Percentiles rank a stretch among this genome's conserved stretches.
Evolutionary conservation across 805 yeast genomes (phyloP).

Genomic region (Suhomyces emberorum): DNA sequence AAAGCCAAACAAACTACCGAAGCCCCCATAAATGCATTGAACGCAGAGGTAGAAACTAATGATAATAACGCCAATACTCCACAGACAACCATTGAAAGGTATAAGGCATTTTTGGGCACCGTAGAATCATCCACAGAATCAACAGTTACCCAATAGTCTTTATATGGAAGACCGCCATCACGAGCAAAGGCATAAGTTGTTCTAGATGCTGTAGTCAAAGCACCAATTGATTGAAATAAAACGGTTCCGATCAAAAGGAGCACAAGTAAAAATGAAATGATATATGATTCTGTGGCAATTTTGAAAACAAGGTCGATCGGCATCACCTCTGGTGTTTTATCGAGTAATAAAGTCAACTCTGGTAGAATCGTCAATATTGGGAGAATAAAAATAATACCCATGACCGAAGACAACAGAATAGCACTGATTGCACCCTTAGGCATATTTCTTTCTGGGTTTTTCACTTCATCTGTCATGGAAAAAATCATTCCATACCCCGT

Average conservation of each 20-base stretch:
- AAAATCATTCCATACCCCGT: constrained; percentile 83
- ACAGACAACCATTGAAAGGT: constrained; percentile 61
- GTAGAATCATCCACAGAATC: constrained; percentile 52
- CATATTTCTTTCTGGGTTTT: constrained; percentile 67
- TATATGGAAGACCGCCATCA: constrained; percentile 74
- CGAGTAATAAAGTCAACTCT: constrained; percentile 53
- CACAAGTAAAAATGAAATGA: constrained; percentile 67
- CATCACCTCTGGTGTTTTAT: constrained; percentile 60
- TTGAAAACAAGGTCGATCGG: constrained; percentile 79
- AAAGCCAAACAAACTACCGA: constrained; percentile 72
- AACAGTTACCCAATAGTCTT: constrained; percentile 62
- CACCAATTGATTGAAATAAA: constrained; percentile 73
- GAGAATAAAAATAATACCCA: constrained; percentile 68
- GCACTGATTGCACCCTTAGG: constrained; percentile 71
- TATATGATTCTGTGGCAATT: constrained; percentile 61
- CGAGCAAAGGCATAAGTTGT: constrained; percentile 80
- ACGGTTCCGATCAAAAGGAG: constrained; percentile 66
- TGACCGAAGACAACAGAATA: constrained; percentile 59
- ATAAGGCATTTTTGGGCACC: constrained; percentile 68
- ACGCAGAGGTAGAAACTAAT: constrained; percentile 67
- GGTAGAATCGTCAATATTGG: constrained; percentile 74
- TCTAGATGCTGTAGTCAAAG: constrained; percentile 78
- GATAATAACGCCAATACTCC: constrained; percentile 61
- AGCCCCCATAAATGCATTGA: constrained; percentile 81
- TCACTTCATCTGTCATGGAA: constrained; percentile 79